A percentile compares a stretch with the other conserved stretches of the same genome.
These are phyloP conservation scores for Polytrichum commune DNA, from an alignment of 225 moss, liverwort and hornwort genomes.

Conservation along the genomic window DNA sequence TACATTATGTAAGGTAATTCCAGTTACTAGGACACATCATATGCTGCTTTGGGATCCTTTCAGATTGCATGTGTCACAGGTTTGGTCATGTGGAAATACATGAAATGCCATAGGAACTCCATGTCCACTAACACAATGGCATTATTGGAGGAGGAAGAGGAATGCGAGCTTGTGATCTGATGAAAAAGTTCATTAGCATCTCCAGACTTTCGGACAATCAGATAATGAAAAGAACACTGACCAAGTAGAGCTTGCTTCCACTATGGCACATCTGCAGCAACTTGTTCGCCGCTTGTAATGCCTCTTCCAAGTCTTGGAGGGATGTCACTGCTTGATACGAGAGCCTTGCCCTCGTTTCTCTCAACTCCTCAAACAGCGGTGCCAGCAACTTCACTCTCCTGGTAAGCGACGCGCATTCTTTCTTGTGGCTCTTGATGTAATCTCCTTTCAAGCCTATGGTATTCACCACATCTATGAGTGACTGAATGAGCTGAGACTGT, in stretches of 20 bases:
- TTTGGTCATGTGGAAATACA: no score
- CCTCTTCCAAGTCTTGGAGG: conserved; percentile 23
- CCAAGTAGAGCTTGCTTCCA: conserved; percentile 43
- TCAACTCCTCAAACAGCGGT: conserved; percentile 48
- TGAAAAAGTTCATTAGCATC: no score
- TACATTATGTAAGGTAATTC: no score
- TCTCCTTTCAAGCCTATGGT: conserved; percentile 40
- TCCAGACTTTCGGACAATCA: no score
- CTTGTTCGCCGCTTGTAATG: conserved; percentile 30
- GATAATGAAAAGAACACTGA: conserved; percentile 4
- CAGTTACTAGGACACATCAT: no score
- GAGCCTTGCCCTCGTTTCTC: conserved; percentile 25
- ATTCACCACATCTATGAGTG: conserved; percentile 36
- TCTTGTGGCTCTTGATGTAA: conserved; percentile 41
- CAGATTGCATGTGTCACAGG: no score
- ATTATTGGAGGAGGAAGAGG: no score
- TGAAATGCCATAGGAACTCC: no score
- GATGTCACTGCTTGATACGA: conserved; percentile 14
- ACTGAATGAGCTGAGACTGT: conserved; percentile 29
- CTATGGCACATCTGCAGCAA: conserved; percentile 42
- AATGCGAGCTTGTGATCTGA: no score
- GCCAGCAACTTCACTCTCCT: conserved; percentile 40
- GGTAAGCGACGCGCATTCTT: conserved; percentile 40
- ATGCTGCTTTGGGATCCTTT: no score
- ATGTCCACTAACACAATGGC: no score